phyloP scores from a whole-genome alignment of 805 yeast genomes.

The Cyberlindnera subsufficiens region DNA sequence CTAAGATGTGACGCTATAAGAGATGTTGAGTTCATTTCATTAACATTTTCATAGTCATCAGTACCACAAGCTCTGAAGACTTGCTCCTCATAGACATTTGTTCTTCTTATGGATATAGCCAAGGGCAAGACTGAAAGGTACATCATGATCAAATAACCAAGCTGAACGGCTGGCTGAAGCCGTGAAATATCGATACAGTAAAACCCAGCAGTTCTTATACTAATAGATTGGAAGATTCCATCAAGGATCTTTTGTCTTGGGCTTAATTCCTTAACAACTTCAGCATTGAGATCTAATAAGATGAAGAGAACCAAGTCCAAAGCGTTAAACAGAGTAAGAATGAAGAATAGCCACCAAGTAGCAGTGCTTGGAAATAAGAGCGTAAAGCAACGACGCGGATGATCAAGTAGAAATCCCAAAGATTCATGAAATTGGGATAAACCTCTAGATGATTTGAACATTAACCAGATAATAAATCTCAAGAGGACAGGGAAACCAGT shows the following conservation, averaged over 20 bases:
- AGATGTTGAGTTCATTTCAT: constrained; percentile 39
- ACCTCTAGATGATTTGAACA: constrained; percentile 64
- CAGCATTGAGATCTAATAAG: constrained; percentile 61
- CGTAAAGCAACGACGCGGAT: constrained; percentile 96
- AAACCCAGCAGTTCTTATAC: constrained; percentile 94
- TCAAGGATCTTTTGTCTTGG: constrained; percentile 67
- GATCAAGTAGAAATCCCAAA: constrained; percentile 80
- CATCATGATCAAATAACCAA: constrained; percentile 95
- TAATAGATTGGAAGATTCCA: constrained; percentile 86
- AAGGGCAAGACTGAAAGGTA: constrained; percentile 93
- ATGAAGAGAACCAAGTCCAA: constrained; percentile 78
- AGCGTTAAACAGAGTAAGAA: constrained; percentile 64
- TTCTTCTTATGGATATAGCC: constrained; percentile 93
- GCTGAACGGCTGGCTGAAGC: constrained; percentile 88
- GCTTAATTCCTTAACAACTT: constrained; percentile 45
- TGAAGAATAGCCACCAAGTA: constrained; percentile 88
- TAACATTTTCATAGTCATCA: constrained; percentile 6
- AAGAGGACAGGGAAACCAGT: constrained; percentile 89
- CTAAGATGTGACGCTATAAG: constrained; percentile 85
- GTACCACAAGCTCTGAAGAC: constrained; percentile 74
- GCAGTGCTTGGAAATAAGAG: constrained; percentile 86
- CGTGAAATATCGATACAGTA: constrained; percentile 60
- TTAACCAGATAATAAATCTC: constrained; percentile 76
- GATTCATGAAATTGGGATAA: constrained; percentile 65
- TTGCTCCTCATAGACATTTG: constrained; percentile 97